Percentiles rank a stretch among this genome's conserved stretches.
These are phyloP conservation scores for Silene latifolia DNA, from an alignment of 148 eudicot genomes.

Conservation along the genomic window DNA sequence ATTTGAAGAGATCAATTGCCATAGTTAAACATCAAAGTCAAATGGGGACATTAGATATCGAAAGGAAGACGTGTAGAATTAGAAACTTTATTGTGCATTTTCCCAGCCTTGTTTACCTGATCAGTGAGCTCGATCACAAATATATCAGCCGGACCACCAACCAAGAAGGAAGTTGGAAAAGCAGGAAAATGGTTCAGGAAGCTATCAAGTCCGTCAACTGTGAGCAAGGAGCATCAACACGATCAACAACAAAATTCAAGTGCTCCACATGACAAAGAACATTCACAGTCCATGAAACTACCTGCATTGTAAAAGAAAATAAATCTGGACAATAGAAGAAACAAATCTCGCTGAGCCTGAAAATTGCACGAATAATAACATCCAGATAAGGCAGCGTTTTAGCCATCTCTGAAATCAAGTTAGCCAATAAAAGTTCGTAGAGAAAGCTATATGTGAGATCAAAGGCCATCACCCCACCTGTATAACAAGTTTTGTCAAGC, in stretches of 20 bases:
- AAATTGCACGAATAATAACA: conserved; percentile 16
- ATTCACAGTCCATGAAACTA: conserved; percentile 23
- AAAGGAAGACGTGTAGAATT: neutral
- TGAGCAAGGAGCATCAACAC: conserved; percentile 14
- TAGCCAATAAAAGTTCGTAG: neutral
- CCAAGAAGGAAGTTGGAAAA: conserved; percentile 75
- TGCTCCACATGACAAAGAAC: neutral
- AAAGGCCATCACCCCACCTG: conserved; percentile 52
- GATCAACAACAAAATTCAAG: conserved; percentile 12
- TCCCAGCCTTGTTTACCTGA: conserved; percentile 46
- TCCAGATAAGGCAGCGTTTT: neutral
- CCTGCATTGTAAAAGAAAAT: conserved; percentile 68
- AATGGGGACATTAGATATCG: neutral
- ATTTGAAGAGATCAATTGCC: neutral
- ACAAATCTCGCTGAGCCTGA: conserved; percentile 84
- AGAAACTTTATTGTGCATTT: neutral
- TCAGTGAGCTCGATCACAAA: conserved; percentile 81
- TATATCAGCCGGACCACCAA: conserved; percentile 76
- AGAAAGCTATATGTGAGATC: neutral
- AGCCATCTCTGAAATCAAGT: conserved; percentile 1
- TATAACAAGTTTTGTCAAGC: conserved; percentile 58
- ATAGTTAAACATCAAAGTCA: neutral
- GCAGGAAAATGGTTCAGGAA: conserved; percentile 71
- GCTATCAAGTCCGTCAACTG: conserved; percentile 70
- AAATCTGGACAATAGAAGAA: conserved; percentile 86